Conservation (phyloP, 176 grass and related monocot genomes). For the Calamus simplicifolius region DNA sequence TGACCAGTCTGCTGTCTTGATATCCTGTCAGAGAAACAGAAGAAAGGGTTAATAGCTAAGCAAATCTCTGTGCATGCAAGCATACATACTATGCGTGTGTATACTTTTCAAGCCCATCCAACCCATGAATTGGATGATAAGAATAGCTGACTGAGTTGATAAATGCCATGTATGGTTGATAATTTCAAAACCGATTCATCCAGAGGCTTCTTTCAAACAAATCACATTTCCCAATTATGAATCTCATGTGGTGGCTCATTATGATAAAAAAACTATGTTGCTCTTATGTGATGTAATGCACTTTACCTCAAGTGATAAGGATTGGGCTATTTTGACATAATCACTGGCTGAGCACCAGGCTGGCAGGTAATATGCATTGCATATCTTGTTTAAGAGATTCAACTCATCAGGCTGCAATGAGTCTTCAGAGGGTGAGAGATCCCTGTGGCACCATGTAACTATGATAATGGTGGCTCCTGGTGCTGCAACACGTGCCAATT, state of each 20-base stretch:
- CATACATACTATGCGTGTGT: too few species aligned
- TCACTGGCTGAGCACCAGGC: constrained; percentile 92
- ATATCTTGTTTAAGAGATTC: constrained; percentile 78
- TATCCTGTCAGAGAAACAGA: constrained; percentile 40
- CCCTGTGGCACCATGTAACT: constrained; percentile 93
- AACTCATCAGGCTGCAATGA: constrained; percentile 66
- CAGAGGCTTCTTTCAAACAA: too few species aligned
- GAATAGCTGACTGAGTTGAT: too few species aligned
- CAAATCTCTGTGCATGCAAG: too few species aligned
- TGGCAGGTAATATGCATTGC: constrained; percentile 78
- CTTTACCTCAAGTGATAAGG: constrained; percentile 65
- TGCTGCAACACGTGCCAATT: constrained; percentile 69
- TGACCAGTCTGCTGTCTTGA: constrained; percentile 84
- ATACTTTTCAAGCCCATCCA: too few species aligned
- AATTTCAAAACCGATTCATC: too few species aligned
- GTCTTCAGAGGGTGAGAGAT: constrained; percentile 51
- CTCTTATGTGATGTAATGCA: background rate
- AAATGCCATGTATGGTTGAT: too few species aligned
- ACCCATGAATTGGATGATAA: too few species aligned
- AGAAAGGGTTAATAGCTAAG: too few species aligned
- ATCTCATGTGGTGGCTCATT: too few species aligned
- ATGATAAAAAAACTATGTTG: too few species aligned
- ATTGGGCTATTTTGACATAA: constrained; percentile 62
- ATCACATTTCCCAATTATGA: too few species aligned
- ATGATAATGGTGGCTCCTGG: constrained; percentile 82